phyloP scores from a whole-genome alignment of 176 grass and related monocot genomes.

The Echinochloa phyllopogon region DNA sequence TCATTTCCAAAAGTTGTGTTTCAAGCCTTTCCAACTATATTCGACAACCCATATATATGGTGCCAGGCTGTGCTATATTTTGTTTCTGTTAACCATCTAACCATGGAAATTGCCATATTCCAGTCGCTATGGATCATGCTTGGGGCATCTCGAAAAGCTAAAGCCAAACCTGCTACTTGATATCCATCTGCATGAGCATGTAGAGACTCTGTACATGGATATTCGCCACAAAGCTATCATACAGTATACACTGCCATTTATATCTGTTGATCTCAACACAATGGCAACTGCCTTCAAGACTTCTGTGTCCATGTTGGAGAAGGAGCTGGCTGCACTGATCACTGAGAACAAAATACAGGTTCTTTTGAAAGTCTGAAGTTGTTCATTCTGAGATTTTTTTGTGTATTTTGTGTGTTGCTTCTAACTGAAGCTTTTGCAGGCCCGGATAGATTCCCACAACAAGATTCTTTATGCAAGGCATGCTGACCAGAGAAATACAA shows the following conservation, averaged over 20 bases:
- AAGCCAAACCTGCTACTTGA: constrained; percentile 77
- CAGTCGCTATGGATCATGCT: constrained; percentile 75
- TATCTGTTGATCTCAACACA: constrained; percentile 89
- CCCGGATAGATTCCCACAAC: constrained; percentile 97
- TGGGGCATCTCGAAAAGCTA: constrained; percentile 80
- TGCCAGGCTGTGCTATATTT: background rate
- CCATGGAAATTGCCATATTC: background rate
- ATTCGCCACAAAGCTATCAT: constrained; percentile 89
- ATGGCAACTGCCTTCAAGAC: constrained; percentile 96
- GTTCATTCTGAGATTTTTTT: background rate
- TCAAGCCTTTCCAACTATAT: background rate
- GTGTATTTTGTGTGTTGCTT: constrained; percentile 4
- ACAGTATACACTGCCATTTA: constrained; percentile 95
- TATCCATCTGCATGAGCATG: constrained; percentile 70
- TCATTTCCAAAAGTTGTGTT: background rate
- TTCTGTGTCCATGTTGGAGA: constrained; percentile 73
- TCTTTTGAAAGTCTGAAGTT: background rate
- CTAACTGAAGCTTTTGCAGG: constrained; percentile 55
- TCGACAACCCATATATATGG: background rate
- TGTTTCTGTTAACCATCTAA: constrained; percentile 28
- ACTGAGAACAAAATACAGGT: constrained; percentile 91
- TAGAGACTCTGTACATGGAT: constrained; percentile 67
- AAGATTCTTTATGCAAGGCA: constrained; percentile 93
- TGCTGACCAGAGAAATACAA: constrained; percentile 82
- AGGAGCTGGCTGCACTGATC: constrained; percentile 88